Evolutionary conservation across 1,139 yeast genomes (phyloP), one percentile per base, ranked within the genome.

Genomic region (Yamadazyma sp.): DNA sequence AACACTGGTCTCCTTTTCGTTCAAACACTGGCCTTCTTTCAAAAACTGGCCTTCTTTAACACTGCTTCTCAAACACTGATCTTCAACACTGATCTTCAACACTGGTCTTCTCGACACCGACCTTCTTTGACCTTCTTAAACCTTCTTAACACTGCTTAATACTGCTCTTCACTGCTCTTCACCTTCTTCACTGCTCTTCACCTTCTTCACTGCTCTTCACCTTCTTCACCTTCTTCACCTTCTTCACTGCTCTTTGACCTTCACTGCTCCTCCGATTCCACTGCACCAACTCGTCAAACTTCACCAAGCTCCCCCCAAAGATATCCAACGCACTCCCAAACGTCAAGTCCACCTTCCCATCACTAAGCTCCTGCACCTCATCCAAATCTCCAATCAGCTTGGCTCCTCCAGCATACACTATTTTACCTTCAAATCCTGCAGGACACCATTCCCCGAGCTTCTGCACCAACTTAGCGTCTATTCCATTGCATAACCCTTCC

Each of bases 391-490:
- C 59, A 0, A 85, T 57, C 61, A 79, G 77, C 51, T 79, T 82
- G 27, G 97, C 98, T 1, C 99, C 99, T 11, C 99, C 99, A 26
- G 98, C 99, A 59, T 92, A 92, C 1, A 90, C 96, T 6, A 87
- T 79, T 29, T 84, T 89, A 2, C 86, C 74, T 26, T 73, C 76
- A 34, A 78, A 72, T 1, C 70, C 73, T 1, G 44, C 31, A 2
- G 76, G 73, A 43, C 83, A 78, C 97, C 98, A 92, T 48, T 82
- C 77, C 11, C 90, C 89, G 28, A 92, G 67, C 40, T 74, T 75
- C 18, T 46, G 43, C 4, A 92, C 97, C 38, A 92, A 68, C 14
- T 80, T 74, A 52, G 81, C 81, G 54, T 92, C 98, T 31, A 92
- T 86, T 0, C 99, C 99, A 31, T 80, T 76, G 58, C 98, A 92